Base-by-base conservation (phyloP, 805 yeast genomes). In the Saturnispora galanensis region DNA sequence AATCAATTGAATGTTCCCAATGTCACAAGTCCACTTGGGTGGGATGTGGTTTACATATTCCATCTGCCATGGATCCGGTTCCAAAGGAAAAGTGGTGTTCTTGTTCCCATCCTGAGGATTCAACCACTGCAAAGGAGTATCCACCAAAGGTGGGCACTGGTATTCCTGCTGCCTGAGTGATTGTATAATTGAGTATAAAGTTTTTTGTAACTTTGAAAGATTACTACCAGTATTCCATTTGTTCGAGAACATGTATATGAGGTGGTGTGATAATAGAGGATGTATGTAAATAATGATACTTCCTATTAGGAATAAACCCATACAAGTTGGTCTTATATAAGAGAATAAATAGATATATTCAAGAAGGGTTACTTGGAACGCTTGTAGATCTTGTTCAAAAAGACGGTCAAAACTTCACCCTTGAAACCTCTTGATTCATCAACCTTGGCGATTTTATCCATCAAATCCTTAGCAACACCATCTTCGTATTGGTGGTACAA, bases 401-500 rank as follows among this genome's bases (percentile, higher is more conserved):
- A 93, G 4, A 79, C 79, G 28, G 85, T 74, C 55, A 93, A 72
- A n/a, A 87, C 96, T 38, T 80, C 83, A 52, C 75, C 77, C 68
- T 86, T 90, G 68, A 93, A 84, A n/a, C 98, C 98, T 59, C 94
- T 79, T 17, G 84, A 70, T 67, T 90, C 97, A 60, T 93, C 97
- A 47, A 84, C 66, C 28, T 71, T 56, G n/a, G 73, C 74, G 52
- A 93, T 93, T 61, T 77, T 71, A 34, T 62, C 62, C 56, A 68
- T 76, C 60, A 93, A 71, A 48, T 82, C 76, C 39, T 64, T 65
- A 30, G 85, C 95, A 47, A 79, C 65, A 35, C 69, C 62, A 57
- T 89, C 97, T 69, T 93, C 98, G 65, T 90, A 93, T 46, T 79
- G 77, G 39, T 71, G 74, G 67, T 87, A 93, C 49, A 76, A 68